phyloP scores from a whole-genome alignment of 2,329 filamentous ascomycete genomes.

The Colletotrichum trifolii region DNA sequence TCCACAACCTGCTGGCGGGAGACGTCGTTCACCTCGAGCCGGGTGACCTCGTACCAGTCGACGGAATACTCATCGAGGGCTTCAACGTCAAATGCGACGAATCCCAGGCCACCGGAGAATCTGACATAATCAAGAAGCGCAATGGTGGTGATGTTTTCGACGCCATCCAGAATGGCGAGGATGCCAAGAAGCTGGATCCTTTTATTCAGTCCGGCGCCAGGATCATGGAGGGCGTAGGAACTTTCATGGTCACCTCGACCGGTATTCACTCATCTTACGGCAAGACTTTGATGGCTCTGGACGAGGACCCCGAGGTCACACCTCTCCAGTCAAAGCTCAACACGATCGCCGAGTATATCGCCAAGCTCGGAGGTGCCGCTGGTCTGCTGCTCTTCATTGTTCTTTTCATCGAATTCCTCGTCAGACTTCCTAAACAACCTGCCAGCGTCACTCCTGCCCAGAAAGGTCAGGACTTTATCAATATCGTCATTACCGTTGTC shows the following conservation, averaged over 20 bases:
- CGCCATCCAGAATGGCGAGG: slow-evolving; percentile 74
- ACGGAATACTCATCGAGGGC: slow-evolving; percentile 78
- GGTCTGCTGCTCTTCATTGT: slow-evolving; percentile 85
- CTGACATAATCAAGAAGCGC: slow-evolving; percentile 77
- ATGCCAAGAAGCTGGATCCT: slow-evolving; percentile 79
- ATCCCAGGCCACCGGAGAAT: slow-evolving; percentile 83
- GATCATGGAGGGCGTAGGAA: slow-evolving; percentile 81
- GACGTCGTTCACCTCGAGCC: slow-evolving; percentile 80
- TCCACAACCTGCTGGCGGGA: slow-evolving; percentile 76
- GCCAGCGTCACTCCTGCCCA: slow-evolving; percentile 67
- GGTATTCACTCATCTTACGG: slow-evolving; percentile 80
- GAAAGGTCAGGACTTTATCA: slow-evolving; percentile 82
- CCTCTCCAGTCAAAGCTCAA: slow-evolving; percentile 82
- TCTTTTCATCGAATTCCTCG: slow-evolving; percentile 86
- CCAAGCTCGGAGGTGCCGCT: slow-evolving; percentile 80
- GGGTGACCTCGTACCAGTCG: slow-evolving; percentile 79
- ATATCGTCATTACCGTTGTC: slow-evolving; percentile 82
- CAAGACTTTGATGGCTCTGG: slow-evolving; percentile 78
- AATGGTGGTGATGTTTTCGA: slow-evolving; percentile 74
- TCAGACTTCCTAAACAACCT: slow-evolving; percentile 65
- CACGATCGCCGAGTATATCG: slow-evolving; percentile 80
- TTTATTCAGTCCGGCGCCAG: slow-evolving; percentile 88
- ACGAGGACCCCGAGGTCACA: slow-evolving; percentile 79
- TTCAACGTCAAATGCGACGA: slow-evolving; percentile 83
- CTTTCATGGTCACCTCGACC: slow-evolving; percentile 78